Evolutionary conservation across 352 stramenopile species (phyloP).

Genomic region (Globisporangium spiculum): DNA sequence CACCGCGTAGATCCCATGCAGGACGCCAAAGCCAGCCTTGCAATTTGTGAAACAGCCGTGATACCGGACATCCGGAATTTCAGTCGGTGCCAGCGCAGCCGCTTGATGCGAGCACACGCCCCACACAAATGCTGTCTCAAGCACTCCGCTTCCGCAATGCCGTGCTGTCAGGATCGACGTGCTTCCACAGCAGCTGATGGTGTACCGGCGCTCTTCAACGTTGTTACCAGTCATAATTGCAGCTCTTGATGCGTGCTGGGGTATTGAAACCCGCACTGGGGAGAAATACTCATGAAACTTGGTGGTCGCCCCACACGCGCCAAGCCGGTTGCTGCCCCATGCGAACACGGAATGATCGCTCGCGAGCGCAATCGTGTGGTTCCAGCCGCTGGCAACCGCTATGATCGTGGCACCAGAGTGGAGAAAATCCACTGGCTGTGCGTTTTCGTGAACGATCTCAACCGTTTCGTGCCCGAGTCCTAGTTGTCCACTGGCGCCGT

Average conservation of each 20-base stretch:
- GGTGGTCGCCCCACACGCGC: conserved; percentile 36
- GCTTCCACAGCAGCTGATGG: conserved; percentile 24
- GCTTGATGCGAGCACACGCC: conserved; percentile 18
- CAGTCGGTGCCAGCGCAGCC: conserved; percentile 6
- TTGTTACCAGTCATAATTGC: neutral
- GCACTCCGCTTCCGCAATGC: neutral
- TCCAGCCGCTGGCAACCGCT: conserved; percentile 30
- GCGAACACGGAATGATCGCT: conserved; percentile 24
- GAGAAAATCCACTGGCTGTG: conserved; percentile 28
- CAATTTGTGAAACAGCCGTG: conserved; percentile 5
- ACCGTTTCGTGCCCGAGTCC: conserved; percentile 25
- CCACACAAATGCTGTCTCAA: conserved; percentile 23
- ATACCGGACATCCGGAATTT: conserved; percentile 2
- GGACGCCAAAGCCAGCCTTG: conserved; percentile 3
- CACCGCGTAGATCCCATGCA: conserved; percentile 9
- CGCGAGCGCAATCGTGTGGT: conserved; percentile 32
- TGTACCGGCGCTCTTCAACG: neutral
- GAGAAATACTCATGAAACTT: conserved; percentile 47
- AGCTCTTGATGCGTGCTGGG: neutral
- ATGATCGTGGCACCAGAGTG: conserved; percentile 15
- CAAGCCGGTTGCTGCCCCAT: conserved; percentile 39
- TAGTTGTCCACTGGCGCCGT: conserved; percentile 29
- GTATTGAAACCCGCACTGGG: conserved; percentile 31
- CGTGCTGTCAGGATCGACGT: conserved; percentile 20
- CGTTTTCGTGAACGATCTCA: conserved; percentile 14